Percentiles rank a stretch among this genome's conserved stretches.
These are phyloP conservation scores for Euphrasia confusa DNA, from an alignment of 257 asterid genomes.

Conservation along the genomic window DNA sequence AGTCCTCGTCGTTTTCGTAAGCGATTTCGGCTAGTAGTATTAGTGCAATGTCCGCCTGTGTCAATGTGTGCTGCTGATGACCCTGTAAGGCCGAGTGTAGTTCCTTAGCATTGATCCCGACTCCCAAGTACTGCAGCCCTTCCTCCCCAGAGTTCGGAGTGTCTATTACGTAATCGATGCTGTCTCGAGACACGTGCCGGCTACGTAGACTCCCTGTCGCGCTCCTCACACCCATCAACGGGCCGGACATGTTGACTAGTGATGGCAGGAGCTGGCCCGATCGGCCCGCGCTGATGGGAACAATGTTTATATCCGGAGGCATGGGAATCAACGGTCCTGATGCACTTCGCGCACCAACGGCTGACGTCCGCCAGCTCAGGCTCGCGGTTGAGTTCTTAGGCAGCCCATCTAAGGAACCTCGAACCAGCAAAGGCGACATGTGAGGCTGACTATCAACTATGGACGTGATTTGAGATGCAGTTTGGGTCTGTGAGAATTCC, in stretches of 20 bases:
- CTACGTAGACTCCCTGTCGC: slow-evolving; percentile 96
- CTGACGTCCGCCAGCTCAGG: slow-evolving; percentile 98
- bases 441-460: slow-evolving; percentile 87
- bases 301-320: slow-evolving; percentile 87
- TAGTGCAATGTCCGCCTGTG: slow-evolving; percentile 93
- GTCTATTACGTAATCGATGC: slow-evolving; percentile 91
- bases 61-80: slow-evolving; percentile 92
- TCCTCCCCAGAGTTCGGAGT: slow-evolving; percentile 97
- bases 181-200: slow-evolving; percentile 96
- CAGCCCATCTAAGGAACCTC: slow-evolving; percentile 97
- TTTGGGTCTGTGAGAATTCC: slow-evolving; percentile 92
- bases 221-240: slow-evolving; percentile 92
- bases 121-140: slow-evolving; percentile 66
- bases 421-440: slow-evolving; percentile 96
- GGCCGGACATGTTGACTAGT: slow-evolving; percentile 97
- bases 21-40: slow-evolving; percentile 95
- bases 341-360: slow-evolving; percentile 93
- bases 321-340: slow-evolving; percentile 94
- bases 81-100: slow-evolving; percentile 98
- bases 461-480: slow-evolving; percentile 71
- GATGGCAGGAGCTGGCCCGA: slow-evolving; percentile 97
- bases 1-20: slow-evolving; percentile 97
- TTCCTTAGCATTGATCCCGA: slow-evolving; percentile 85
- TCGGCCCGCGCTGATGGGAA: slow-evolving; percentile 83
- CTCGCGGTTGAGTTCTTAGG: slow-evolving; percentile 91